phyloP scores from a whole-genome alignment of 192 early-diverging fungal genomes.

The Dissophora ornata region DNA sequence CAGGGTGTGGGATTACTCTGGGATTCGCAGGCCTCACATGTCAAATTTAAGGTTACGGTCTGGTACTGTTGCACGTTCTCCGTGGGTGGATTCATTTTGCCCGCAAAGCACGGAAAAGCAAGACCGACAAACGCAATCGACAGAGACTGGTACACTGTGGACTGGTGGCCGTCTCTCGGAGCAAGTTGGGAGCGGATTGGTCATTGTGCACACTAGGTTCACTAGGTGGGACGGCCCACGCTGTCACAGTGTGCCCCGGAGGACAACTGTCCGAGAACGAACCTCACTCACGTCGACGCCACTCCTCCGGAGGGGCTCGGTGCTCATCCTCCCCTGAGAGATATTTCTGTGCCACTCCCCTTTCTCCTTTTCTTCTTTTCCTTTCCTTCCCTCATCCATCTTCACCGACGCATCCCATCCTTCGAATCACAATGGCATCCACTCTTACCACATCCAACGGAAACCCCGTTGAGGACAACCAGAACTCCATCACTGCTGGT shows the following conservation, averaged over 20 bases:
- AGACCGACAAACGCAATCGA: conserved; percentile 4
- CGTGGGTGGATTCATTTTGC: neutral
- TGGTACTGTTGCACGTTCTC: too few species aligned
- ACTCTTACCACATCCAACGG: conserved; percentile 63
- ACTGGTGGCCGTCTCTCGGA: neutral
- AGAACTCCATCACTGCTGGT: conserved; percentile 71
- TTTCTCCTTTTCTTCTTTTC: neutral
- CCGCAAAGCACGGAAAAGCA: conserved; percentile 1
- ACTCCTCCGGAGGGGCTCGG: neutral
- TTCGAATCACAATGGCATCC: conserved; percentile 31
- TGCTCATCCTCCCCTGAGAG: too few species aligned
- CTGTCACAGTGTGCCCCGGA: too few species aligned
- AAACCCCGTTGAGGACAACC: conserved; percentile 74
- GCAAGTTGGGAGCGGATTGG: too few species aligned
- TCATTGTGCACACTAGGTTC: too few species aligned
- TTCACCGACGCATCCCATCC: conserved; percentile 2
- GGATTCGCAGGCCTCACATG: too few species aligned
- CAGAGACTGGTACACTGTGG: neutral
- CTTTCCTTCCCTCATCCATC: conserved; percentile 5
- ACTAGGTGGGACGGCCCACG: too few species aligned
- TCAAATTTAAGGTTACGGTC: too few species aligned
- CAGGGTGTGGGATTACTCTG: too few species aligned
- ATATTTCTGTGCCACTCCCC: neutral
- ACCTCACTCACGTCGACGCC: too few species aligned
- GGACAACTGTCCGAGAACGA: too few species aligned